These are phyloP conservation scores for Starmerella bombicola DNA, from an alignment of 805 yeast species.

Conservation along the genomic window DNA sequence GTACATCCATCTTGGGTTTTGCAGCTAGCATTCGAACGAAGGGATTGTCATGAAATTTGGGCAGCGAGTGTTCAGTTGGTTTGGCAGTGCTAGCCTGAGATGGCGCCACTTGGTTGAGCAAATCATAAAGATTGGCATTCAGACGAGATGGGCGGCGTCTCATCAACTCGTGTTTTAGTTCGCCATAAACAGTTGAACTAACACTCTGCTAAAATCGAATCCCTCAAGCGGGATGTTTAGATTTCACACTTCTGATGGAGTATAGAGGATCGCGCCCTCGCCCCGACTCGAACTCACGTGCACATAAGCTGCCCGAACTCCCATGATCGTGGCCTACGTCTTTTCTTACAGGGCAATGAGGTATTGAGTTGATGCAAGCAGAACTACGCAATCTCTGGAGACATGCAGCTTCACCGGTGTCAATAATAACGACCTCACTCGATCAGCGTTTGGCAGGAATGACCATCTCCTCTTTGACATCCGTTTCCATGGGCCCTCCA, in stretches of 20 bases:
- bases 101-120: constrained; percentile 1
- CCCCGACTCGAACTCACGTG: no score
- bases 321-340: no score
- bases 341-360: neutral
- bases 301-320: no score
- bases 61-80: constrained; percentile 11
- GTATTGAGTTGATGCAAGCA: constrained; percentile 9
- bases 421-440: constrained; percentile 46
- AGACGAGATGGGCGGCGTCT: constrained; percentile 14
- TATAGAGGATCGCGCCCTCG: no score
- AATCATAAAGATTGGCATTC: constrained; percentile 5
- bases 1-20: constrained; percentile 34
- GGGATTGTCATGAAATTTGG: constrained; percentile 25
- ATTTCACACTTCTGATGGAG: no score
- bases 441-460: constrained; percentile 43
- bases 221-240: no score
- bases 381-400: constrained; percentile 26
- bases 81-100: neutral
- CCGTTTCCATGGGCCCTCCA: constrained; percentile 61
- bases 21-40: constrained; percentile 34
- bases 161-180: no score
- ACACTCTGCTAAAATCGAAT: no score
- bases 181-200: no score
- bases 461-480: constrained; percentile 76
- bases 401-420: constrained; percentile 40